These are phyloP conservation scores for Cicer chorassanicum DNA, from an alignment of 306 rosid species.

Conservation along the genomic window DNA sequence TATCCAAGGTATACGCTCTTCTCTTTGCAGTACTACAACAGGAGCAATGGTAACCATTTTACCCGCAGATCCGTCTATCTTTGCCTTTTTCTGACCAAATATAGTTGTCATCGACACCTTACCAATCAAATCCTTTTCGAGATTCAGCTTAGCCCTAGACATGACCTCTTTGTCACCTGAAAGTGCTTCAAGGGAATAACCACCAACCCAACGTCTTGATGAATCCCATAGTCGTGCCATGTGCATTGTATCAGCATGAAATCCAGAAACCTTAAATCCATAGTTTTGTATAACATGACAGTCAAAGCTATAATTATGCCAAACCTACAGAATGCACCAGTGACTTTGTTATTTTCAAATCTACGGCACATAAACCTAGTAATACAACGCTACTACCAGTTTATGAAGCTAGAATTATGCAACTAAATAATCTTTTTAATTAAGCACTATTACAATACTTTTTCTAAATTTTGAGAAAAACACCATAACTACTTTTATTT, in stretches of 20 bases:
- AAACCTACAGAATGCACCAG: slow-evolving; percentile 65
- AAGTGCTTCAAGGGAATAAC: slow-evolving; percentile 97
- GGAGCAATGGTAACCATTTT: slow-evolving; percentile 71
- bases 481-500: background rate
- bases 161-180: slow-evolving; percentile 67
- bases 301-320: slow-evolving; percentile 99
- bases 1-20: slow-evolving; percentile 64
- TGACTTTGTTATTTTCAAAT: slow-evolving; percentile 45
- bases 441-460: background rate
- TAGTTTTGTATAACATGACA: slow-evolving; percentile 89
- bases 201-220: slow-evolving; percentile 82
- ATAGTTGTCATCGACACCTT: slow-evolving; percentile 55
- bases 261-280: slow-evolving; percentile 87
- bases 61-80: slow-evolving; percentile 53
- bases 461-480: slow-evolving; percentile 5
- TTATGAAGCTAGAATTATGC: slow-evolving; percentile 26
- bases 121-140: slow-evolving; percentile 57
- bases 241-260: slow-evolving; percentile 99
- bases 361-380: background rate
- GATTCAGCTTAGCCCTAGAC: slow-evolving; percentile 58
- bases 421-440: background rate
- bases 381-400: background rate
- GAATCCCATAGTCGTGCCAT: slow-evolving; percentile 99
- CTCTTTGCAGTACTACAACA: slow-evolving; percentile 89
- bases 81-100: slow-evolving; percentile 54